Evolutionary conservation across 805 yeast species (phyloP).

Genomic region (Candida stauntonica): DNA sequence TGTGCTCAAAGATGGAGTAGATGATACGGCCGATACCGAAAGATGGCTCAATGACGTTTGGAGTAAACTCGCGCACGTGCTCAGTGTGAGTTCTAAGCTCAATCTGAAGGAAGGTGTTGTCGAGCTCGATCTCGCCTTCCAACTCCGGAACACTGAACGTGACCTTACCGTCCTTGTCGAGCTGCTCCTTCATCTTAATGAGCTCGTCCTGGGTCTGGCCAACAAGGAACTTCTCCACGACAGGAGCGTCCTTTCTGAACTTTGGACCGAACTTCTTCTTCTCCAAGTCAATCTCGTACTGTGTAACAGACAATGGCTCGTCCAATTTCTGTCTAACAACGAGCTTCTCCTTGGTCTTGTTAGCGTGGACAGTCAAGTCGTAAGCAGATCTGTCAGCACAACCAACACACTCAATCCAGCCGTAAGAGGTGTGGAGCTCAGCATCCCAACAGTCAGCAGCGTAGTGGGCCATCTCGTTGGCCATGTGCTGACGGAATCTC

Average conservation of each 20-base stretch:
- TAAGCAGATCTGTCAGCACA: conserved; percentile 99
- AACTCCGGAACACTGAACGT: conserved; percentile 64
- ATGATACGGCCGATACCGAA: conserved; percentile 98
- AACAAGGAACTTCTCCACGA: conserved; percentile 75
- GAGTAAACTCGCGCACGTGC: conserved; percentile 92
- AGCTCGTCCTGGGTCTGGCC: conserved; percentile 80
- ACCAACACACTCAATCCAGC: conserved; percentile 99
- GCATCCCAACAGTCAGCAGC: conserved; percentile 99
- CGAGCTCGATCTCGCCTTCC: conserved; percentile 61
- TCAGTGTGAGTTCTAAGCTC: conserved; percentile 76
- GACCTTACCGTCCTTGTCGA: conserved; percentile 58
- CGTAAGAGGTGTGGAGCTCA: conserved; percentile 90
- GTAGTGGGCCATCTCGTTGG: conserved; percentile 99
- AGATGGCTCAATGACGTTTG: conserved; percentile 98
- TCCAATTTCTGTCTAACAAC: conserved; percentile 89
- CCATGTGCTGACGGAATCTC: conserved; percentile 98
- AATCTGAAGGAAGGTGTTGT: conserved; percentile 64
- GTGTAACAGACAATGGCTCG: conserved; percentile 78
- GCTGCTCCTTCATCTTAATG: conserved; percentile 68
- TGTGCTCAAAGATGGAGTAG: conserved; percentile 89
- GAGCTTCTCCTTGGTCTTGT: conserved; percentile 90
- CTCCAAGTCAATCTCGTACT: conserved; percentile 79
- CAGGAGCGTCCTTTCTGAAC: conserved; percentile 95
- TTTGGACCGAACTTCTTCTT: conserved; percentile 97
- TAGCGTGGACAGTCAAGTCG: conserved; percentile 92